Evolutionary conservation across 139 green algal species (phyloP).

Genomic region (Picochlorum sp.): DNA sequence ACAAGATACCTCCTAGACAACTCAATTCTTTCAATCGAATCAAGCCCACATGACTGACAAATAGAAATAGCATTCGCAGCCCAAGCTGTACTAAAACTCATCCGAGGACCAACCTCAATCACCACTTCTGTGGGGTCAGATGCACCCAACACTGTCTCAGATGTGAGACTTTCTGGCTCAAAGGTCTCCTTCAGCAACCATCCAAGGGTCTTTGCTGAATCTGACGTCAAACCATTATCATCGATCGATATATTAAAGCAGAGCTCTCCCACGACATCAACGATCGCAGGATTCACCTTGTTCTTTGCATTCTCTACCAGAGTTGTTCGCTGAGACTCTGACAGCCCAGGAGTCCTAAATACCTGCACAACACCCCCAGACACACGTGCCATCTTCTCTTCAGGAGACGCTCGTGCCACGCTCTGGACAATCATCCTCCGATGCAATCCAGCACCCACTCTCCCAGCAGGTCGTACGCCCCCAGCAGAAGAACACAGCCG

Average conservation of each 20-base stretch:
- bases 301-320: slow-evolving; percentile 66
- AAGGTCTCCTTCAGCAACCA: slow-evolving; percentile 93
- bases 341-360: slow-evolving; percentile 71
- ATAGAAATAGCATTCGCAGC: slow-evolving; percentile 96
- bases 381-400: slow-evolving; percentile 3
- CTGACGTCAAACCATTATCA: slow-evolving; percentile 39
- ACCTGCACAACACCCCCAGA: slow-evolving; percentile 61
- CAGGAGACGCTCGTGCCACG: neutral
- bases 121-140: slow-evolving; percentile 15
- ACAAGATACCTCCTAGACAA: slow-evolving; percentile 65
- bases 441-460: too few relatives aligned
- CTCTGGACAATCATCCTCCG: too few relatives aligned
- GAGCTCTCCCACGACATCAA: slow-evolving; percentile 64
- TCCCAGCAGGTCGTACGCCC: too few relatives aligned
- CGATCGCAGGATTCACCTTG: slow-evolving; percentile 59
- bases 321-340: slow-evolving; percentile 42
- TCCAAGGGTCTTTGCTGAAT: slow-evolving; percentile 63
- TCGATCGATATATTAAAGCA: slow-evolving; percentile 87
- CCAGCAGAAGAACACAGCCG: too few relatives aligned
- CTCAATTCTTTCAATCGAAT: slow-evolving; percentile 77
- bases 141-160: slow-evolving; percentile 31
- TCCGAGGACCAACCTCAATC: slow-evolving; percentile 73
- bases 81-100: slow-evolving; percentile 92
- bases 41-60: slow-evolving; percentile 76
- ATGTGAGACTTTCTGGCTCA: slow-evolving; percentile 81